Conservation (phyloP, 768 basidiomycete species). For the Calocera viscosa region DNA sequence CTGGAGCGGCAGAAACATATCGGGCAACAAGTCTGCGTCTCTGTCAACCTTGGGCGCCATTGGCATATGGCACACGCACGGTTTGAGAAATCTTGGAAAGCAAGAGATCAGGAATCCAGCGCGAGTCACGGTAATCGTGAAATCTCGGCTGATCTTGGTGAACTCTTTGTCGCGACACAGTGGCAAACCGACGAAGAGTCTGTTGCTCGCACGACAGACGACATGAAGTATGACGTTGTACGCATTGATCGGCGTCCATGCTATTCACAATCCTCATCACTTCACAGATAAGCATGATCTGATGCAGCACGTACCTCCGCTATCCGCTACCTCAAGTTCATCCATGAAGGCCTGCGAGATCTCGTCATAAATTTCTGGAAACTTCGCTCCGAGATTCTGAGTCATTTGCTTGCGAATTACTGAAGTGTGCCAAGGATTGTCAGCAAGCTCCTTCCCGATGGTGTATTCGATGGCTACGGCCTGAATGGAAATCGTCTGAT, state of each 20-base stretch:
- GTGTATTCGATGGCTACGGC: slow-evolving; percentile 23
- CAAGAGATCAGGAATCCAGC: neutral
- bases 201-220: slow-evolving; percentile 30
- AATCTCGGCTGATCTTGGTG: slow-evolving; percentile 10
- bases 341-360: slow-evolving; percentile 8
- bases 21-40: slow-evolving; percentile 8
- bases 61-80: slow-evolving; percentile 1
- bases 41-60: slow-evolving; percentile 1
- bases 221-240: slow-evolving; percentile 21
- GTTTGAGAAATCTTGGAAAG: slow-evolving; percentile 19
- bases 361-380: slow-evolving; percentile 14
- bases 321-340: neutral
- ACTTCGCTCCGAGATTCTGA: slow-evolving; percentile 11
- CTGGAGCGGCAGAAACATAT: neutral
- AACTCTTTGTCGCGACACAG: slow-evolving; percentile 27
- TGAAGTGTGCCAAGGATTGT: slow-evolving; percentile 26
- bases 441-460: slow-evolving; percentile 25
- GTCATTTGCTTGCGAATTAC: slow-evolving; percentile 23
- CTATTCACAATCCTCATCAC: neutral
- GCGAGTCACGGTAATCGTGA: neutral
- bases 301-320: slow-evolving; percentile 6
- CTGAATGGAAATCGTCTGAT: neutral
- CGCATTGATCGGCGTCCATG: slow-evolving; percentile 22
- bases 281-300: neutral
- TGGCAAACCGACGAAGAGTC: slow-evolving; percentile 37